Conservation (phyloP, 345 rosid species). For the Mangifera indica region DNA sequence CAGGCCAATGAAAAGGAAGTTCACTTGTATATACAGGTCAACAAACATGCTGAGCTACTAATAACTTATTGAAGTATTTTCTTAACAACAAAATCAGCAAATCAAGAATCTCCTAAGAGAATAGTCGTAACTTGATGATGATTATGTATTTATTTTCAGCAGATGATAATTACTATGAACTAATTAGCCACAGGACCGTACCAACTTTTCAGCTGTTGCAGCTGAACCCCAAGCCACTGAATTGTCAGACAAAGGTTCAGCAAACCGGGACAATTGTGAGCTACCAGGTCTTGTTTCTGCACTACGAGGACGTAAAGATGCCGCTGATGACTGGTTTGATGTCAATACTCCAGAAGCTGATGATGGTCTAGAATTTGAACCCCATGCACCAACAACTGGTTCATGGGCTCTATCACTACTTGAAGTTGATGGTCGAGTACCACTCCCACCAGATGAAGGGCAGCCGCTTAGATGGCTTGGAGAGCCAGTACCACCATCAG, state of each 20-base stretch:
- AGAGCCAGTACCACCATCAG: conserved; percentile 74
- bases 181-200: conserved; percentile 30
- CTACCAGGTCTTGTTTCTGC: conserved; percentile 99
- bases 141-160: neutral
- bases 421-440: conserved; percentile 91
- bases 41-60: neutral
- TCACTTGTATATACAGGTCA: neutral
- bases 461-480: conserved; percentile 77
- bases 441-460: conserved; percentile 95
- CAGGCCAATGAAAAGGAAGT: neutral
- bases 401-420: conserved; percentile 81
- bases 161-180: neutral
- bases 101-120: too few relatives aligned
- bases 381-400: conserved; percentile 56
- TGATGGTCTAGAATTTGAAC: conserved; percentile 86
- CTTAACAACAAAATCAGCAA: neutral
- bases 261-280: conserved; percentile 97
- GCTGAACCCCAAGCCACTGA: conserved; percentile 57
- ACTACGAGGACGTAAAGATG: conserved; percentile 85
- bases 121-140: neutral
- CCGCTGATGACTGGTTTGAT: conserved; percentile 64
- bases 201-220: conserved; percentile 63
- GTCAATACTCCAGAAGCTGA: conserved; percentile 88
- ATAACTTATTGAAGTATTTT: neutral
- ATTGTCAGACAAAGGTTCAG: conserved; percentile 70